A percentile compares a stretch with the other conserved stretches of the same genome.
Conservation (phyloP, 192 early-diverging fungal genomes). For the Phycomyces nitens region DNA sequence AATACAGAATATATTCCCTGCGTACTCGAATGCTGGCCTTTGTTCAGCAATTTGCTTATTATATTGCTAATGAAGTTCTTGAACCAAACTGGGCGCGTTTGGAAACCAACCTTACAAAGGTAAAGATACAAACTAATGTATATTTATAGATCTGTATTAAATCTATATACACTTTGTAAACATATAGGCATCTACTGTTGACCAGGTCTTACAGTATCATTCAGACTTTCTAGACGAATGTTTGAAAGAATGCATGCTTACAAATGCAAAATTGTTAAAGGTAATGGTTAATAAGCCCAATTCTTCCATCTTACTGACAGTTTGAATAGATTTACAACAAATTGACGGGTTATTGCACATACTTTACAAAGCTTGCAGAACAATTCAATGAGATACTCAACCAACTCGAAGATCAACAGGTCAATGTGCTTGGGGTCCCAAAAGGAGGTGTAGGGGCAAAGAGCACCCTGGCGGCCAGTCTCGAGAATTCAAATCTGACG, state of each 20-base stretch:
- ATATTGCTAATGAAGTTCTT: slow-evolving; percentile 87
- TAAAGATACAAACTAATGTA: not conserved
- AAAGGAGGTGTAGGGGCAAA: slow-evolving; percentile 32
- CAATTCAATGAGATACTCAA: slow-evolving; percentile 45
- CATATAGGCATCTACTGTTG: slow-evolving; percentile 70
- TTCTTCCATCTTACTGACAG: not conserved
- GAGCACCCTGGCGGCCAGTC: not conserved
- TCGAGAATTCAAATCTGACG: slow-evolving; percentile 40
- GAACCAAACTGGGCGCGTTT: slow-evolving; percentile 86
- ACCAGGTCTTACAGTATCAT: slow-evolving; percentile 79
- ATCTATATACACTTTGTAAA: not conserved
- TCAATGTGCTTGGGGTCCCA: slow-evolving; percentile 27
- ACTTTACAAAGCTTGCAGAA: slow-evolving; percentile 56
- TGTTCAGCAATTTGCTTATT: slow-evolving; percentile 89
- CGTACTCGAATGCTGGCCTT: slow-evolving; percentile 85
- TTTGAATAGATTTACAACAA: slow-evolving; percentile 59
- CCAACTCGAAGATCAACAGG: slow-evolving; percentile 35
- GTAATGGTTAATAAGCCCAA: slow-evolving; percentile 39
- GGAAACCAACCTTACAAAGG: slow-evolving; percentile 56
- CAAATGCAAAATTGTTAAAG: slow-evolving; percentile 76
- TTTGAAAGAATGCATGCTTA: slow-evolving; percentile 89
- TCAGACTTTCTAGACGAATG: slow-evolving; percentile 82
- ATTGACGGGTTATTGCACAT: slow-evolving; percentile 53
- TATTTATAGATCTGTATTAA: not conserved
- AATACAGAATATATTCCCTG: slow-evolving; percentile 65